Base-by-base conservation (phyloP, 331 rosid genomes). In the Cydonia oblonga region DNA sequence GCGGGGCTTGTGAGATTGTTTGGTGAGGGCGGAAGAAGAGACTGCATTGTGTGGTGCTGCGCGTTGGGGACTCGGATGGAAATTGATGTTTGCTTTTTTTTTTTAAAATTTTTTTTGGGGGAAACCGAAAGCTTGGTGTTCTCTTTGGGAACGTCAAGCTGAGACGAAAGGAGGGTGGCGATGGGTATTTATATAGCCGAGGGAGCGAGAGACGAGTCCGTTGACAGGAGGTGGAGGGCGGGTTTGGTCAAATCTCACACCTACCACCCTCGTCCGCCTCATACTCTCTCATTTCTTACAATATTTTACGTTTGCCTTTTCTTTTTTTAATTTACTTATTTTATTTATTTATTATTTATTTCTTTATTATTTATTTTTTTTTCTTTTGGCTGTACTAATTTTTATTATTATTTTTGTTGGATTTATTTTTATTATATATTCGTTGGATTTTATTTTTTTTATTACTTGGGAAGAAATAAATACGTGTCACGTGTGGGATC, bases 81-180 rank as follows among this genome's bases (percentile, higher is more conserved):
- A 10, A 6, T 16, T 8, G n/a, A 63, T 61, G 29, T 22, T 25
- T 25, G 26, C 62, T 49, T 3, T 1, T 2, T 2, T 9, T 5
- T 10, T 30, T 30, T 46, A 9, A 30, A 30, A 6, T 66, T 67
- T 23, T 7, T 16, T 10, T 20, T 66, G 42, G 14, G 59, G 54
- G 28, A 18, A 60, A 30, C 10, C 0, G 32, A 64, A 7, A 76
- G 93, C 95, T 89, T 90, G 96, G 72, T 56, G 86, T 84, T 86
- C 91, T 84, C 85, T 72, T 42, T 20, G 38, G 62, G 88, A 85
- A 81, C 87, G 75, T 72, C 89, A 86, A 92, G 96, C 96, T 92
- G 96, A 83, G 92, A 38, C 29, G 51, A 52, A 46, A 1, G 52
- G 33, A 30, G 79, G 40, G 35, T 73, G 22, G n/a, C 16, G 32